A percentile compares a stretch with the other conserved stretches of the same genome.
These are phyloP conservation scores for Backusella macrospora DNA, from an alignment of 192 early-diverging fungal genomes.

Conservation along the genomic window DNA sequence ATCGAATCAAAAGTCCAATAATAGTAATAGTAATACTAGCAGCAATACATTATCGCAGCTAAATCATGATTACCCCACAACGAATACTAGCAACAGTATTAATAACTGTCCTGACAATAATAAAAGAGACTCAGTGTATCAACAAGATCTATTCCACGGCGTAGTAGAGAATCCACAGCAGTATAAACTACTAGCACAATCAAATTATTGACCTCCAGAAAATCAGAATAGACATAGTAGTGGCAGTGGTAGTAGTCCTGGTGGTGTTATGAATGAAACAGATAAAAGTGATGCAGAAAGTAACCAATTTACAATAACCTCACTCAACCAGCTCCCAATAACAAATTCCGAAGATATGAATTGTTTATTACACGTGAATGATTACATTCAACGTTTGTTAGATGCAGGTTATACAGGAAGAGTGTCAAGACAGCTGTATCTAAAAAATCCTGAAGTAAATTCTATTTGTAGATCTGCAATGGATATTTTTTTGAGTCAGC, in stretches of 20 bases:
- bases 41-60: slow-evolving; percentile 25
- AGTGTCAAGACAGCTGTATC: slow-evolving; percentile 74
- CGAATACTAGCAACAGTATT: background rate
- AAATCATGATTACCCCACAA: slow-evolving; percentile 34
- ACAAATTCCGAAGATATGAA: slow-evolving; percentile 27
- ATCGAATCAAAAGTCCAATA: background rate
- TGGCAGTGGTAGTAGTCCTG: too few species aligned
- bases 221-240: too few species aligned
- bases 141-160: slow-evolving; percentile 22
- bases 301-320: slow-evolving; percentile 44
- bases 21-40: background rate
- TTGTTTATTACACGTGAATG: slow-evolving; percentile 65
- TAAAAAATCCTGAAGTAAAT: slow-evolving; percentile 86
- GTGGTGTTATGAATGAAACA: background rate
- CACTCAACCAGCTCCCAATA: slow-evolving; percentile 42
- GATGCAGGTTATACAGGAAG: slow-evolving; percentile 76
- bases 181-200: slow-evolving; percentile 30
- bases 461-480: slow-evolving; percentile 85
- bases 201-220: slow-evolving; percentile 31
- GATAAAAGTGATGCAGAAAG: slow-evolving; percentile 25
- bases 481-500: slow-evolving; percentile 90
- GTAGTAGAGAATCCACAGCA: slow-evolving; percentile 32
- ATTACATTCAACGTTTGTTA: slow-evolving; percentile 84
- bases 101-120: background rate
- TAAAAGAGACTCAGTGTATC: background rate